Base-by-base conservation (phyloP, 441 rosid genomes). In the Aquilaria agallochum region DNA sequence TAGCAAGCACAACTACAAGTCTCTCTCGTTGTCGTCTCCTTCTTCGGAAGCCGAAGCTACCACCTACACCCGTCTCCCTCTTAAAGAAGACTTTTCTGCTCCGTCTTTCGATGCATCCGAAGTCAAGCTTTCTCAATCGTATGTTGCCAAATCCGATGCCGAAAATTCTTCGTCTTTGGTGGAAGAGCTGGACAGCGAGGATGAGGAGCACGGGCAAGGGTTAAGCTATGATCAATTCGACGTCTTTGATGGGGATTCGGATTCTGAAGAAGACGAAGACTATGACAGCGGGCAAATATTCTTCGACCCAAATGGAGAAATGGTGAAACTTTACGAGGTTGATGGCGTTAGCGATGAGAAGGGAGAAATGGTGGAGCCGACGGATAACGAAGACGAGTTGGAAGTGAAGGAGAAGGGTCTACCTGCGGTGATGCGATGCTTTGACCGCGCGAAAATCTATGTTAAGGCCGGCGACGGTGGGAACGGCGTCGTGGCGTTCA, bases 391-490 rank as follows among this genome's bases (percentile, higher is more conserved):
- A 33, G 74, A 55, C 33, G 82, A 58, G n/a, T 59, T 67, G 55
- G 83, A 73, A 30, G 86, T 76, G 60, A 92, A 89, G 82, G 96
- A 90, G 77, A 92, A 90, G 73, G 97, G 96, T 15, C 74, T 92
- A 5, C 96, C 96, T 1, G 97, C 97, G 3, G 94, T 92, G 36
- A 92, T 92, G 97, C 72, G 97, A 45, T 92, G 98, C 64, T 92
- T 92, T 53, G 98, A 92, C 72, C 70, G 84, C 12, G 92, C 96
- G 3, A 92, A 92, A 76, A 78, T 92, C 53, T 92, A 31, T 44
- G 96, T 74, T 2, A 90, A 81, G 72, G 87, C 97, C 0, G 97
- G 98, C 49, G 84, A 88, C 45, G 97, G 97, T 13, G 96, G 97
- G 58, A 90, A 92, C 30, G 98, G 98, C 11, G 95, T 88, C 12